Conservation (phyloP, 2,329 filamentous ascomycete genomes). For the Ophiostoma sp. region DNA sequence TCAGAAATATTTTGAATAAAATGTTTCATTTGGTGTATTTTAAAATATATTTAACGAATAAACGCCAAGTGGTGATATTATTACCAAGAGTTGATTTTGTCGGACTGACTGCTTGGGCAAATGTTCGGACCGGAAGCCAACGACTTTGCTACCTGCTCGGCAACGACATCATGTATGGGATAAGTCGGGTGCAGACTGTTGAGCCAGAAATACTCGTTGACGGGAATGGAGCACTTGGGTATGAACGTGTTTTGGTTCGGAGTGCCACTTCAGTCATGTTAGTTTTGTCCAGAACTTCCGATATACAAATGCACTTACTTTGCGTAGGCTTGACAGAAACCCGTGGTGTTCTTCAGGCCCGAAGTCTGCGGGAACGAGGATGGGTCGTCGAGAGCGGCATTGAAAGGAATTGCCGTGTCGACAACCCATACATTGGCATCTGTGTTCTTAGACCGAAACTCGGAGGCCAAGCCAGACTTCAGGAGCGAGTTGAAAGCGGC, state of each 20-base stretch:
- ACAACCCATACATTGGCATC: slow-evolving; percentile 32
- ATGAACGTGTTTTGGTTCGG: slow-evolving; percentile 35
- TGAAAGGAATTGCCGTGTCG: slow-evolving; percentile 41
- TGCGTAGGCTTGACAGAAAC: slow-evolving; percentile 50
- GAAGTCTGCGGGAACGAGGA: slow-evolving; percentile 43
- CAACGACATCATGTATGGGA: slow-evolving; percentile 56
- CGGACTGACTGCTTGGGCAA: slow-evolving; percentile 31
- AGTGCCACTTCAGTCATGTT: neutral
- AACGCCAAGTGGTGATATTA: no score
- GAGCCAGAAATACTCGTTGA: slow-evolving; percentile 61
- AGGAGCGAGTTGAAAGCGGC: slow-evolving; percentile 24
- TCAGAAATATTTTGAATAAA: no score
- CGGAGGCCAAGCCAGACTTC: neutral
- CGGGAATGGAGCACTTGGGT: slow-evolving; percentile 47
- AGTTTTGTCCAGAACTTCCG: neutral
- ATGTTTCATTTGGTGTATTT: no score
- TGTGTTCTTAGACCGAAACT: neutral
- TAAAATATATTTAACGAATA: no score
- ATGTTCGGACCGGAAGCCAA: slow-evolving; percentile 39
- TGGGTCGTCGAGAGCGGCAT: slow-evolving; percentile 41
- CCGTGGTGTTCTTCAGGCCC: slow-evolving; percentile 50
- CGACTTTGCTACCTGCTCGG: slow-evolving; percentile 42
- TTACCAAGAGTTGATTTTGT: no score
- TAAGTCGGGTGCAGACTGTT: slow-evolving; percentile 61
- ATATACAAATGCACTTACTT: slow-evolving; percentile 39